Evolutionary conservation across 108 stramenopile genomes (phyloP), one percentile per base, ranked within the genome.

Genomic region (Heterococcus sp.): DNA sequence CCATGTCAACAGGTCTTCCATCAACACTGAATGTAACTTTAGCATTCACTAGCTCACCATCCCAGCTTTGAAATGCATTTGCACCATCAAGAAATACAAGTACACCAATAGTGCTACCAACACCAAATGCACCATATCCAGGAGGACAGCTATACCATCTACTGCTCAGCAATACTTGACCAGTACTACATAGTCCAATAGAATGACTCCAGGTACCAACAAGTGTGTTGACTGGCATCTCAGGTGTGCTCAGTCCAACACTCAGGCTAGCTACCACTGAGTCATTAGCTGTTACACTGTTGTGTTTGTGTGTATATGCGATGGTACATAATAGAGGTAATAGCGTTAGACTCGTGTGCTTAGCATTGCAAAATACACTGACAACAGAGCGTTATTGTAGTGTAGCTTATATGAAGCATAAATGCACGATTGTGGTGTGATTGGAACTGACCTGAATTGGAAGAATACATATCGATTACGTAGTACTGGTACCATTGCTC

Each of bases 181-280:
- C 96, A 8, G 93, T 94, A 3, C 91, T 92, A 83, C 96, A 94
- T 2, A 97, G 88, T 4, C 96, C 95, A 37, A 93, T 90, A 40
- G 92, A 92, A 34, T 94, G 93, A 76, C 92, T 93, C 92, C 93
- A 95, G 0, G 93, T 91, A 21, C 96, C 96, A 1, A 97, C 96
- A 3, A 95, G 88, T 14, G 95, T 94, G 80, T 93, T 93, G 32
- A 94, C 87, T 33, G 96, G 94, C 96, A 97, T 97, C 85, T 97
- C 96, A 40, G 92, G 88, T 2, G 95, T 97, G 28, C 93, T 93
- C 26, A 97, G 84, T 1, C 96, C 96, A 79, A 97, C 89, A 26
- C 92, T 90, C 66, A 97, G 74, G 26, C 79, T 81, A 65, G 79
- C 72, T 1, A 70, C 92, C 89, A 40, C 92, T 3, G 37, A 21